Evolutionary conservation across 306 rosid species (phyloP), one percentile per base, ranked within the genome.

Genomic region (Castanea crenata): DNA sequence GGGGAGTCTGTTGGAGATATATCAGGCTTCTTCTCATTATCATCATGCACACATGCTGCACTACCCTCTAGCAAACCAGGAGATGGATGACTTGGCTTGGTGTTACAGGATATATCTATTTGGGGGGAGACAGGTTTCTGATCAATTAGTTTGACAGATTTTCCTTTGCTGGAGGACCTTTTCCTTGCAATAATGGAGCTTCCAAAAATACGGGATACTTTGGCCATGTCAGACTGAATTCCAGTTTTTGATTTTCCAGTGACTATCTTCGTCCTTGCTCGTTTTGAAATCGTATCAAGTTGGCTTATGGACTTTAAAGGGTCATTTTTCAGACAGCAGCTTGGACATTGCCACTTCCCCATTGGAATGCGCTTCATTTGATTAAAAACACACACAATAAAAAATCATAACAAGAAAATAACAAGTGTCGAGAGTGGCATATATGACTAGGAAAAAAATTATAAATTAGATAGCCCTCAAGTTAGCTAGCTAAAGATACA

Each of bases 321-420:
- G 80, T 91, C 93, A 71, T 81, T 86, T 82, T 84, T 91, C 83
- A 89, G 93, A 85, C 87, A 77, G 92, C 98, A 94, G 80, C 64
- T 93, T 31, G 97, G 93, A 82, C 99, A 96, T 83, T 85, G 90
- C 99, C 99, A 96, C 91, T 90, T 96, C 77, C 99, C 99, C 88
- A 78, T 81, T 19, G 99, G 99, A 64, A 89, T 91, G 78, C 99
- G 92, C 99, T 96, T 77, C 87, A 89, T 73, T 54, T 76, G 82
- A 87, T 57, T 71, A 86, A 88, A 79, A 76, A 27, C 70, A 38
- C 18, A 23, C 3, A 29, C 78, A 71, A 76, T 76, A 29, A 62
- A 27, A 83, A 64, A 71, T n/a, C 54, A 12, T 79, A 57, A 54
- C 57, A 20, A 10, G 52, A 23, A 80, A 86, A 41, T 46, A 56